Conservation (phyloP, 2,329 filamentous ascomycete species). For the Sordariomycetes sp. region DNA sequence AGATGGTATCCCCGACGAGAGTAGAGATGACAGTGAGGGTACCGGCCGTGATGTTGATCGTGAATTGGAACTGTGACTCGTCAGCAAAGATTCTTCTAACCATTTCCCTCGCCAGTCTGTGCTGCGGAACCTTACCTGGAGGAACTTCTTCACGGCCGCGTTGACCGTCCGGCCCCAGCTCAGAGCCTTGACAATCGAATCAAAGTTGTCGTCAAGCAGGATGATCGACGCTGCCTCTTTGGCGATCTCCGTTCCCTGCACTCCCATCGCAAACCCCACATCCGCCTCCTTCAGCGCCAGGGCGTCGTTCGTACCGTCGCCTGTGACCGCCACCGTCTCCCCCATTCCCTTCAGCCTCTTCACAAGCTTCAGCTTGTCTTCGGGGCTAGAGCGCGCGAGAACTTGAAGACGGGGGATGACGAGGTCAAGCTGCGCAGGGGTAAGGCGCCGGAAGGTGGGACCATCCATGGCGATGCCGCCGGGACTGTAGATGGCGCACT, state of each 20-base stretch:
- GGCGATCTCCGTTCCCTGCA: conserved; percentile 53
- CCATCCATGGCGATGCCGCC: conserved; percentile 48
- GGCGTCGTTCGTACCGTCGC: conserved; percentile 57
- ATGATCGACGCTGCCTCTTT: conserved; percentile 53
- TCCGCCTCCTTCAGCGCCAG: conserved; percentile 56
- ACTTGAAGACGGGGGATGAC: conserved; percentile 55
- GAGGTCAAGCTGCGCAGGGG: conserved; percentile 34
- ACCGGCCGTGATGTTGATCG: conserved; percentile 51
- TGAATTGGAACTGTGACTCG: conserved; percentile 39
- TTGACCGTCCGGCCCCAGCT: conserved; percentile 54
- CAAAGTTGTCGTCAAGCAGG: conserved; percentile 52
- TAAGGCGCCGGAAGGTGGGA: conserved; percentile 43
- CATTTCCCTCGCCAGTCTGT: background rate
- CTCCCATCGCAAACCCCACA: conserved; percentile 59
- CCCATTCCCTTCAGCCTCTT: conserved; percentile 53
- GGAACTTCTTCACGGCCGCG: conserved; percentile 53
- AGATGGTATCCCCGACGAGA: conserved; percentile 38
- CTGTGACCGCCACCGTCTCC: conserved; percentile 56
- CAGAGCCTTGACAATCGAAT: conserved; percentile 51
- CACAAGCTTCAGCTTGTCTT: conserved; percentile 58
- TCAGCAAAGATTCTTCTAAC: background rate
- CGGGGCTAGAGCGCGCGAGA: conserved; percentile 57
- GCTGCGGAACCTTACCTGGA: conserved; percentile 33
- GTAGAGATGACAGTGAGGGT: conserved; percentile 47
- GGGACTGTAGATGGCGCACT: conserved; percentile 47